Conservation (phyloP, 2,329 filamentous ascomycete genomes). For the Phoma herbarum region DNA sequence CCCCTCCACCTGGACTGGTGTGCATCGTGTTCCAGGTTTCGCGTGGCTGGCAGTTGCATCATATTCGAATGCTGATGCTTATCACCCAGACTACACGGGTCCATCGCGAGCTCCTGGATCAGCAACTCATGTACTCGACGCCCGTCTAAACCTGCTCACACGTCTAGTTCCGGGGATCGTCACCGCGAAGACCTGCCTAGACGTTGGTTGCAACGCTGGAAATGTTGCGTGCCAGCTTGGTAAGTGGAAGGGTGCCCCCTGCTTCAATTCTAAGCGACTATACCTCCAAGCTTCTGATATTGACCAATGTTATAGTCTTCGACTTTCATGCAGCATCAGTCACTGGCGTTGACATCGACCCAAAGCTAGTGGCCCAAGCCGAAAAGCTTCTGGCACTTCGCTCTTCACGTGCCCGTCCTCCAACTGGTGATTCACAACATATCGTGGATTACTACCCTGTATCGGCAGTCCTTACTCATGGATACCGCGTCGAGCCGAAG, state of each 20-base stretch:
- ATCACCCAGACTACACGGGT: constrained; percentile 49
- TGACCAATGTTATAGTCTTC: constrained; percentile 44
- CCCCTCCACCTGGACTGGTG: constrained; percentile 13
- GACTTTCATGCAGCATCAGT: constrained; percentile 50
- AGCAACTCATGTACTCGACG: constrained; percentile 50
- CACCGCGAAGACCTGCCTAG: constrained; percentile 48
- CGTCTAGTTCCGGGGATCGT: constrained; percentile 47
- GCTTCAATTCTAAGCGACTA: constrained; percentile 21
- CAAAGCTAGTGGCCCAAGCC: constrained; percentile 48
- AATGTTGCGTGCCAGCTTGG: constrained; percentile 50
- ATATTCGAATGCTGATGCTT: constrained; percentile 22
- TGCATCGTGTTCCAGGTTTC: constrained; percentile 2
- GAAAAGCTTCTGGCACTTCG: constrained; percentile 48
- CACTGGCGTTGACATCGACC: constrained; percentile 53
- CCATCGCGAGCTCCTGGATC: constrained; percentile 46
- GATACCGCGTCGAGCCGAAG: constrained; percentile 42
- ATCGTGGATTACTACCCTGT: constrained; percentile 48
- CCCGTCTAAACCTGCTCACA: constrained; percentile 46
- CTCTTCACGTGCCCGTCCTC: constrained; percentile 46
- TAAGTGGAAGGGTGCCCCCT: constrained; percentile 43
- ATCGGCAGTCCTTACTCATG: constrained; percentile 47
- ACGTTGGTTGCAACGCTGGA: constrained; percentile 54
- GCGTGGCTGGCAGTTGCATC: constrained; percentile 29
- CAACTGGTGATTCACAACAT: constrained; percentile 24
- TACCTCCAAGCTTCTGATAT: constrained; percentile 30